These are phyloP conservation scores for Butyriboletus pseudospeciosus DNA, from an alignment of 1,284 basidiomycete genomes.

Conservation along the genomic window DNA sequence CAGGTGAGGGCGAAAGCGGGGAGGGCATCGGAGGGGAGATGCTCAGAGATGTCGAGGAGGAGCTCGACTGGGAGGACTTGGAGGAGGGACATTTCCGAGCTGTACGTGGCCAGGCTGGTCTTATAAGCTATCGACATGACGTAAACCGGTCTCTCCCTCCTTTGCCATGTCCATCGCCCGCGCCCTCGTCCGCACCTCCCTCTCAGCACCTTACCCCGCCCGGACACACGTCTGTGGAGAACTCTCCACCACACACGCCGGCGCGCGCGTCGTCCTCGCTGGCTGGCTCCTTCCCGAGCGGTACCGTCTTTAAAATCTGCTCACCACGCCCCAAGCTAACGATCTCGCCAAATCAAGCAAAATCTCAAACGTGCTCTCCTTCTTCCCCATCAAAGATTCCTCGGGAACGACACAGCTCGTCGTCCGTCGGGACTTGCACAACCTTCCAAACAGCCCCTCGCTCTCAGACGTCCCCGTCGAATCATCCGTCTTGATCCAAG, in stretches of 20 bases:
- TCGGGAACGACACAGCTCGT: constrained; percentile 77
- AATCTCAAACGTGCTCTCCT: constrained; percentile 63
- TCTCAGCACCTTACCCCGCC: constrained; percentile 55
- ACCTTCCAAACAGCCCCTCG: constrained; percentile 35
- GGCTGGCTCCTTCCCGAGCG: constrained; percentile 77
- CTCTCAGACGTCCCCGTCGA: constrained; percentile 68
- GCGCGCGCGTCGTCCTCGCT: constrained; percentile 60
- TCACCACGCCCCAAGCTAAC: constrained; percentile 29
- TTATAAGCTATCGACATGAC: constrained; percentile 1
- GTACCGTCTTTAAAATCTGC: constrained; percentile 40
- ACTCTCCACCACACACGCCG: constrained; percentile 53
- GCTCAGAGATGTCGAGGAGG: constrained; percentile 43
- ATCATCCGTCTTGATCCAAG: constrained; percentile 71
- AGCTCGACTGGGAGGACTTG: constrained; percentile 49
- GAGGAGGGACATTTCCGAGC: too few relatives aligned
- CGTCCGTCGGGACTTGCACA: constrained; percentile 41
- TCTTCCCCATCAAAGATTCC: constrained; percentile 77
- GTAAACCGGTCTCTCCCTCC: constrained; percentile 1
- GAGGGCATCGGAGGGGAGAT: constrained; percentile 40
- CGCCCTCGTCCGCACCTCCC: background rate
- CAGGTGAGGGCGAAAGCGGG: constrained; percentile 44
- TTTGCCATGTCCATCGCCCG: constrained; percentile 6
- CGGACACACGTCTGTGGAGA: constrained; percentile 62
- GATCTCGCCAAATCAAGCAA: constrained; percentile 49
- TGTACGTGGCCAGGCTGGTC: background rate